Evolutionary conservation across 2,329 filamentous ascomycete species (phyloP).

Genomic region (Blastomyces gilchristii): DNA sequence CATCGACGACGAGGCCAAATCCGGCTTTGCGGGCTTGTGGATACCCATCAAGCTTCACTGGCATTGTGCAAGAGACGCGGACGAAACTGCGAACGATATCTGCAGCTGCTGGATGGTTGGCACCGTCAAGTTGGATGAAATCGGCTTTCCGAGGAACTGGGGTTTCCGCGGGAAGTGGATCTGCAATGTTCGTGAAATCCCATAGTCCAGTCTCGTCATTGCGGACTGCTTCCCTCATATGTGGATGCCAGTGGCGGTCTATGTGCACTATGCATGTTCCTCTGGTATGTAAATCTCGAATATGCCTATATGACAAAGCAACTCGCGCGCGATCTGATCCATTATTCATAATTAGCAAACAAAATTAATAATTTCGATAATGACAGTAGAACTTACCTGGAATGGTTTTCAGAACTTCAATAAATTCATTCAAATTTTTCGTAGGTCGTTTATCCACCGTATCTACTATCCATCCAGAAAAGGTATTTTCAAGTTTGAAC

Average conservation of each 20-base stretch:
- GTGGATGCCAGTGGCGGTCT: conserved; percentile 89
- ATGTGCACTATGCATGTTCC: conserved; percentile 88
- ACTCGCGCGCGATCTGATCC: conserved; percentile 58
- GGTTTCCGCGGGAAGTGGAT: conserved; percentile 63
- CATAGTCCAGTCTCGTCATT: conserved; percentile 86
- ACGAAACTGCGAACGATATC: conserved; percentile 93
- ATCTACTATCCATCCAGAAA: conserved; percentile 89
- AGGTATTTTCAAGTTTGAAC: conserved; percentile 83
- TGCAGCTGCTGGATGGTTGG: conserved; percentile 79
- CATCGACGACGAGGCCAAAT: conserved; percentile 94
- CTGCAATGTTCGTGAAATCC: conserved; percentile 83
- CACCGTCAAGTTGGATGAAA: conserved; percentile 85
- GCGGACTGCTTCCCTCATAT: conserved; percentile 84
- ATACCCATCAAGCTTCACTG: conserved; percentile 94
- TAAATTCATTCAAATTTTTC: conserved; percentile 75
- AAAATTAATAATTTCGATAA: conserved; percentile 3
- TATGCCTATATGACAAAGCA: conserved; percentile 90
- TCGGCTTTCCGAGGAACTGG: conserved; percentile 68
- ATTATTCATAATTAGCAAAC: background rate
- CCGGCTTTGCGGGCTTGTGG: conserved; percentile 89
- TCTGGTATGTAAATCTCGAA: conserved; percentile 85
- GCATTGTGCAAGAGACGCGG: conserved; percentile 83
- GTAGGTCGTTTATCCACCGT: conserved; percentile 87
- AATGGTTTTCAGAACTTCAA: conserved; percentile 80
- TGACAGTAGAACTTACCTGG: conserved; percentile 47